These are phyloP conservation scores for Eutrema heterophyllum DNA, from an alignment of 345 rosid species.

Conservation along the genomic window DNA sequence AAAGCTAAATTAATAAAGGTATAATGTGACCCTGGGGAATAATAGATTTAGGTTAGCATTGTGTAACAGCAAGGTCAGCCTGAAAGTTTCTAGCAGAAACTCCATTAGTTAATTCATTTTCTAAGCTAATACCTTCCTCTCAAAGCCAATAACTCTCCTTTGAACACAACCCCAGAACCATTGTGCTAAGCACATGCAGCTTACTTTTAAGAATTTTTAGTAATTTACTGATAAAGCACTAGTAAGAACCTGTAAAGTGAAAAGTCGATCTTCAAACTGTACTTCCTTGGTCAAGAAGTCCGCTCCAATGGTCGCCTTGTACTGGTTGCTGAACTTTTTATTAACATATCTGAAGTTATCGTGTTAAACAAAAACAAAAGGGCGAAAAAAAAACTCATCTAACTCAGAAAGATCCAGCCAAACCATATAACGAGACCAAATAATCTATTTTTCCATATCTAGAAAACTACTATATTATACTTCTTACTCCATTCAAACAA, in stretches of 20 bases:
- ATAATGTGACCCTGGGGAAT: not conserved
- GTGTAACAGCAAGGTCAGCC: not conserved
- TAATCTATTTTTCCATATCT: not conserved
- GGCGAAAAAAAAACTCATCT: not conserved
- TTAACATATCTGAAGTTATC: constrained; percentile 71
- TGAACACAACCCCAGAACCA: not conserved
- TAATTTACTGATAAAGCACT: not conserved
- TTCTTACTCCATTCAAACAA: not conserved
- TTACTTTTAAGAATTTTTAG: not conserved
- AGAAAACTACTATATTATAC: not conserved
- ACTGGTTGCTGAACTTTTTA: constrained; percentile 89
- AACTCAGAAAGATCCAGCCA: not conserved
- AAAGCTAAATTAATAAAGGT: not conserved
- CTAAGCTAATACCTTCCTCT: not conserved
- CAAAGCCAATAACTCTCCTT: not conserved
- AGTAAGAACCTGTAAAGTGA: constrained; percentile 77
- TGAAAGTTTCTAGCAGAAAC: not conserved
- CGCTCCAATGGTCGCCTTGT: constrained; percentile 93
- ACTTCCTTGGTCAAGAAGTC: constrained; percentile 97
- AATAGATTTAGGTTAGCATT: not conserved
- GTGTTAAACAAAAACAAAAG: constrained; percentile 26
- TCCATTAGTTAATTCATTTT: not conserved
- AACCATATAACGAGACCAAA: not conserved
- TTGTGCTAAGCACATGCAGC: not conserved
- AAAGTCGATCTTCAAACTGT: constrained; percentile 85